Evolutionary conservation across 129 eudicot species (phyloP), one percentile per base, ranked within the genome.

Genomic region (Tagetes erecta): DNA sequence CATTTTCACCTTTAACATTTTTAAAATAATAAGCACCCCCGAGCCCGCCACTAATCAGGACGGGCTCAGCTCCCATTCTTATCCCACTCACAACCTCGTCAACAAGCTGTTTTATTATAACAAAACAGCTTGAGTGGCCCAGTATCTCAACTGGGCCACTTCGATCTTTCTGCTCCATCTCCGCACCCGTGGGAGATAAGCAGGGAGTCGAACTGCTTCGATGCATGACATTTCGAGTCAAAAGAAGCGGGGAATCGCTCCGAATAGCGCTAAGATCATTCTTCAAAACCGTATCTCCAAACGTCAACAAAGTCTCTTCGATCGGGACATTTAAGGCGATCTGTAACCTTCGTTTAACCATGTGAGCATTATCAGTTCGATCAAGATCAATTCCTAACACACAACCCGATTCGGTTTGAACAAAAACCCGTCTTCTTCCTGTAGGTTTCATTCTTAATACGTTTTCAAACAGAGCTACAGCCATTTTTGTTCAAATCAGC

Each of bases 131-230:
- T 0, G 96, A 80, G 47, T 74, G 84, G 40, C 96, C 96, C 83
- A 89, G 56, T 20, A 89, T 84, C 83, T 93, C 96, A 35, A 89
- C 86, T 0, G 94, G 92, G 11, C 95, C 91, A 73, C 95, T 90
- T 56, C 41, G 84, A 76, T 90, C 96, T 70, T 76, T 86, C 50
- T 84, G 95, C 35, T 84, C 92, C 10, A 83, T 67, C 73, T 92
- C 98, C 57, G 84, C 33, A 9, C 92, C 96, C 2, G 80, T 71
- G 31, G 98, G 98, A 7, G 95, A 87, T 44, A 92, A 78, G 81
- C 98, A 92, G 51, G 98, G 98, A 56, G 96, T 87, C 10, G 96
- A 92, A 4, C 92, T 82, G 76, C 98, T 92, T 71, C 98, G 64
- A 44, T 92, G 98, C 64, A 92, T 12, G 8, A 84, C 53, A 66